These are phyloP conservation scores for Myriosclerotinia curreyana DNA, from an alignment of 2,329 filamentous ascomycete species.

Conservation along the genomic window DNA sequence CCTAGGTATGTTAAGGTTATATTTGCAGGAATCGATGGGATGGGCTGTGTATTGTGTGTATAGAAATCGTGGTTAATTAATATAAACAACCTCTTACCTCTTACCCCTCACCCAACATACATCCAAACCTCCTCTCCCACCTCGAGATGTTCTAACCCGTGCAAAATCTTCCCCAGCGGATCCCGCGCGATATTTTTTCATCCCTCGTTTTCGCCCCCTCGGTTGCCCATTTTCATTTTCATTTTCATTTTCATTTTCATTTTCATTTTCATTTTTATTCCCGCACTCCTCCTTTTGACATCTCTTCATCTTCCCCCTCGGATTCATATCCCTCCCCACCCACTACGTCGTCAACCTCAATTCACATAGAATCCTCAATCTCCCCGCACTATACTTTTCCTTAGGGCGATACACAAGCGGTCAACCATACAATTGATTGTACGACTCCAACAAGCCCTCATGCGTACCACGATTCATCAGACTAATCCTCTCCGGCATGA, in stretches of 20 bases:
- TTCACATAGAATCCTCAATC: conserved; percentile 53
- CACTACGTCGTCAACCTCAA: conserved; percentile 23
- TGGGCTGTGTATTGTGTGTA: too few species aligned
- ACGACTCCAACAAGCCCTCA: conserved; percentile 50
- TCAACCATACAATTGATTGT: conserved; percentile 44
- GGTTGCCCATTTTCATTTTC: too few species aligned
- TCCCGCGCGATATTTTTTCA: conserved; percentile 40
- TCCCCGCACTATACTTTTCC: conserved; percentile 56
- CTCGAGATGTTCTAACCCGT: conserved; percentile 38
- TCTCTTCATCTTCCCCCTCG: conserved; percentile 28
- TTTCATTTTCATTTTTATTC: too few species aligned
- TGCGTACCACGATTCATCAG: conserved; percentile 52
- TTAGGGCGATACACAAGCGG: conserved; percentile 53
- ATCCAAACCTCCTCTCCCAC: conserved; percentile 51
- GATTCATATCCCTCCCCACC: conserved; percentile 36
- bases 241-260: too few species aligned
- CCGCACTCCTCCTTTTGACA: neutral
- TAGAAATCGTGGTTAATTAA: too few species aligned
- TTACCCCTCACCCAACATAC: too few species aligned
- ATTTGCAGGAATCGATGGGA: too few species aligned
- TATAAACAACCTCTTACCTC: too few species aligned
- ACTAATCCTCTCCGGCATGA: conserved; percentile 48
- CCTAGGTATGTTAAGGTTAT: too few species aligned
- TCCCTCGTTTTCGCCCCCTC: conserved; percentile 34
- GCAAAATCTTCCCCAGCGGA: conserved; percentile 42